Conservation (phyloP, 805 yeast genomes). For the Saccharomycodes ludwigii region DNA sequence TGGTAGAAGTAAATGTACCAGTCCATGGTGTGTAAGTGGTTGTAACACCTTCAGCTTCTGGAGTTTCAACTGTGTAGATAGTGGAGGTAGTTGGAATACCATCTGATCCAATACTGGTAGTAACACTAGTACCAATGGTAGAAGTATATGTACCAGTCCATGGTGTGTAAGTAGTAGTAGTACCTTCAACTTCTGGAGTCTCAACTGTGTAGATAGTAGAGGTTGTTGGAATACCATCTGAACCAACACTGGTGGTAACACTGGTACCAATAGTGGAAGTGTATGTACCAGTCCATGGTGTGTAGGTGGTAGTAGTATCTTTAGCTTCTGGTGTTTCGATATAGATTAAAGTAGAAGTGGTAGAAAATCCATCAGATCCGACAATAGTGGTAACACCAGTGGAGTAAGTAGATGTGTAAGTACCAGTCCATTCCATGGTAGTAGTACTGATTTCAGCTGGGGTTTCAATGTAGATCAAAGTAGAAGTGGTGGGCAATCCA, state of each 20-base stretch:
- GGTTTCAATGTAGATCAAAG: conserved; percentile 10
- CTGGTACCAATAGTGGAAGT: no score
- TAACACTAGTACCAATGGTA: conserved; percentile 2
- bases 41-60: conserved; percentile 3
- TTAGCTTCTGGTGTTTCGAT: conserved; percentile 11
- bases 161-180: conserved; percentile 7
- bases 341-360: conserved; percentile 8
- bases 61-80: conserved; percentile 7
- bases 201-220: conserved; percentile 10
- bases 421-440: conserved; percentile 5
- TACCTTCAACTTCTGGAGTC: conserved; percentile 9
- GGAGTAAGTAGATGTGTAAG: conserved; percentile 6
- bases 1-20: no score
- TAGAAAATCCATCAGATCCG: conserved; percentile 9
- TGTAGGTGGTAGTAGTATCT: conserved; percentile 9
- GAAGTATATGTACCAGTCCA: conserved; percentile 1
- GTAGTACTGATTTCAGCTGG: conserved; percentile 5
- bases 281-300: no score
- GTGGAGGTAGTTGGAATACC: conserved; percentile 8
- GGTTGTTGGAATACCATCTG: conserved; percentile 7
- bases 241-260: conserved; percentile 6
- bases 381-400: conserved; percentile 5
- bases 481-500: conserved; percentile 8
- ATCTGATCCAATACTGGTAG: conserved; percentile 5
- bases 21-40: no score